Evolutionary conservation across 2,329 filamentous ascomycete species (phyloP).

Genomic region (Clonostachys chloroleuca): DNA sequence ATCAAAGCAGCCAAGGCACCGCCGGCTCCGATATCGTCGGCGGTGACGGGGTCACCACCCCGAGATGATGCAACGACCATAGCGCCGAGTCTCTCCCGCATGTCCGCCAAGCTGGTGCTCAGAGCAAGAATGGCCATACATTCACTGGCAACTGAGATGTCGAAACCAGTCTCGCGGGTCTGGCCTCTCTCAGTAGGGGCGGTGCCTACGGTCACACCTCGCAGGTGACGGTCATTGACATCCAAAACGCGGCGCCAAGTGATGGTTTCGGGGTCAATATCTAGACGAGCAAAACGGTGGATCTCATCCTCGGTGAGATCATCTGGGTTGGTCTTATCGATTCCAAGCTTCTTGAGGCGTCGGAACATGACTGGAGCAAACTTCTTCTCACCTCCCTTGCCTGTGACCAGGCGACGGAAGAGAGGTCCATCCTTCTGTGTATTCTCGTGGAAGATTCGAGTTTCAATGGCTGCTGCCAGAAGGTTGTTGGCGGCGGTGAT

Average conservation of each 20-base stretch:
- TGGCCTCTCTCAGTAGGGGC: constrained; percentile 89
- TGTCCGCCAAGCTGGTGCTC: constrained; percentile 80
- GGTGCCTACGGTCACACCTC: constrained; percentile 83
- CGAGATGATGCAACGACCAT: constrained; percentile 94
- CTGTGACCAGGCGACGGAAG: constrained; percentile 82
- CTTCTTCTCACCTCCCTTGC: constrained; percentile 82
- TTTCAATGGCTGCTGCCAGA: constrained; percentile 92
- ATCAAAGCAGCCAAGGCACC: constrained; percentile 92
- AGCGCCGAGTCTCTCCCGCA: constrained; percentile 87
- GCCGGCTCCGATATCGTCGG: constrained; percentile 89
- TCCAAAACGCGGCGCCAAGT: constrained; percentile 96
- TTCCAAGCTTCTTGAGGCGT: constrained; percentile 90
- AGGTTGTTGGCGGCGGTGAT: constrained; percentile 97
- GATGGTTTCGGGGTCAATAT: constrained; percentile 95
- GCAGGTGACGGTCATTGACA: constrained; percentile 92
- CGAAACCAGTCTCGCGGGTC: constrained; percentile 85
- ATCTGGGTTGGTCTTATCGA: constrained; percentile 89
- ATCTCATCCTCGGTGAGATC: constrained; percentile 90
- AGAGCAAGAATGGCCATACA: constrained; percentile 98
- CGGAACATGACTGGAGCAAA: constrained; percentile 92
- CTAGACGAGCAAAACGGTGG: constrained; percentile 80
- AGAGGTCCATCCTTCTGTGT: constrained; percentile 88
- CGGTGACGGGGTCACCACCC: constrained; percentile 85
- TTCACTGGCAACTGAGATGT: constrained; percentile 96
- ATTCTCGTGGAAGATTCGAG: constrained; percentile 95